Conservation (phyloP, 2,329 filamentous ascomycete species). For the Colletotrichum sp. region DNA sequence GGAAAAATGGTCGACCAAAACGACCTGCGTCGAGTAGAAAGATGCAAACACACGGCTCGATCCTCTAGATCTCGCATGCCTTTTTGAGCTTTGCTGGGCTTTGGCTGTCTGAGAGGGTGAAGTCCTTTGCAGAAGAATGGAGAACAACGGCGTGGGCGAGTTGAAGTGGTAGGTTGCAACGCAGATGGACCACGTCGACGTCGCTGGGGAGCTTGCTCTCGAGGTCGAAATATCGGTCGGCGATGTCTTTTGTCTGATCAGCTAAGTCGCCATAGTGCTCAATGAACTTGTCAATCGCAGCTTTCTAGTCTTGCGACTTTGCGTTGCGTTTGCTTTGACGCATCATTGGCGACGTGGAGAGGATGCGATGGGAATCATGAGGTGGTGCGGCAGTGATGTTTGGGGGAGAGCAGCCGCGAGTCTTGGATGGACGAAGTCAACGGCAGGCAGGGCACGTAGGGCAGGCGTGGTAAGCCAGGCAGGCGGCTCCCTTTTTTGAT, state of each 20-base stretch:
- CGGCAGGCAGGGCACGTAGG: not conserved
- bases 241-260: not conserved
- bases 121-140: not conserved
- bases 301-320: not conserved
- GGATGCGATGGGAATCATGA: not conserved
- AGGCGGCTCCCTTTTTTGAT: not conserved
- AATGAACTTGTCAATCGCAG: not conserved
- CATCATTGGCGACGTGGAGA: not conserved
- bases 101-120: not conserved
- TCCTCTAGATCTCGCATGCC: not conserved
- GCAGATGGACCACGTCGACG: not conserved
- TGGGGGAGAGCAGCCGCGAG: not conserved
- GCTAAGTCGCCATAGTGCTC: not conserved
- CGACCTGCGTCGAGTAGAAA: not conserved
- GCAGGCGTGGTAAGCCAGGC: not conserved
- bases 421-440: not conserved
- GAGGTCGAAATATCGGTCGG: not conserved
- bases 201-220: not conserved
- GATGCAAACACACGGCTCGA: not conserved
- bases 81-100: not conserved
- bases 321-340: not conserved
- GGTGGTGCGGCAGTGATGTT: not conserved
- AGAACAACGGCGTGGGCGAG: not conserved
- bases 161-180: not conserved
- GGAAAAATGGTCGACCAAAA: not conserved